Percentiles rank a stretch among this genome's conserved stretches.
phyloP scores from a whole-genome alignment of 345 rosid genomes.

The Pelargonium nanum region DNA sequence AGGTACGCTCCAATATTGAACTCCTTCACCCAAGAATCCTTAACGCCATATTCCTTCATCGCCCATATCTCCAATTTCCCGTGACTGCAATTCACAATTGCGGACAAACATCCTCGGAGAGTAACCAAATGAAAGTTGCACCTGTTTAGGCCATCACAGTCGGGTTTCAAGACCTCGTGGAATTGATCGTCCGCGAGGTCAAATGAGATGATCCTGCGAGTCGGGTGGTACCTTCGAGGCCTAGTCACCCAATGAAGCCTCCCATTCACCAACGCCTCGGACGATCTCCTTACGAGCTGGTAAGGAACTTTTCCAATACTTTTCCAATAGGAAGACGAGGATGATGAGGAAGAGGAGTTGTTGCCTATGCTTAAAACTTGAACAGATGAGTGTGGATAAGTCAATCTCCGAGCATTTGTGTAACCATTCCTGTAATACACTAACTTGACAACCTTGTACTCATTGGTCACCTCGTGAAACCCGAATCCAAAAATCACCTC shows the following conservation, averaged over 20 bases:
- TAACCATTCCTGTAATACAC: slow-evolving; percentile 19
- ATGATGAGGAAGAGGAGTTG: too few species aligned
- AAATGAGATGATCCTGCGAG: slow-evolving; percentile 59
- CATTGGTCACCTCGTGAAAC: slow-evolving; percentile 13
- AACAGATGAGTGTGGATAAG: slow-evolving; percentile 20
- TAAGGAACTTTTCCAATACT: slow-evolving; percentile 56
- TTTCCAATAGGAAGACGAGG: slow-evolving; percentile 53
- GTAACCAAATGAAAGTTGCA: slow-evolving; percentile 47
- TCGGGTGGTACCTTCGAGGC: slow-evolving; percentile 46
- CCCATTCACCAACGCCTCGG: slow-evolving; percentile 66
- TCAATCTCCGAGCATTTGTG: slow-evolving; percentile 15
- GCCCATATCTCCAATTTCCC: slow-evolving; percentile 58
- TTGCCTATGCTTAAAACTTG: slow-evolving; percentile 25
- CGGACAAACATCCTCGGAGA: slow-evolving; percentile 51
- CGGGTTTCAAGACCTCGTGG: slow-evolving; percentile 67
- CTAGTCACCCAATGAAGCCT: slow-evolving; percentile 71
- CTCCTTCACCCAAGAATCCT: slow-evolving; percentile 23
- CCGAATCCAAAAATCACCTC: slow-evolving; percentile 36
- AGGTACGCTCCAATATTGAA: slow-evolving; percentile 10
- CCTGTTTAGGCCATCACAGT: slow-evolving; percentile 50
- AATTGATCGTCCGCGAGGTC: slow-evolving; percentile 67
- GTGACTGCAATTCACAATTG: slow-evolving; percentile 54
- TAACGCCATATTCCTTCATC: slow-evolving; percentile 16
- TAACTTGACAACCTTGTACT: slow-evolving; percentile 34
- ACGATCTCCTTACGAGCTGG: slow-evolving; percentile 43